A percentile compares a stretch with the other conserved stretches of the same genome.
Conservation (phyloP, 768 basidiomycete species). For the Amanita pallidorosea region DNA sequence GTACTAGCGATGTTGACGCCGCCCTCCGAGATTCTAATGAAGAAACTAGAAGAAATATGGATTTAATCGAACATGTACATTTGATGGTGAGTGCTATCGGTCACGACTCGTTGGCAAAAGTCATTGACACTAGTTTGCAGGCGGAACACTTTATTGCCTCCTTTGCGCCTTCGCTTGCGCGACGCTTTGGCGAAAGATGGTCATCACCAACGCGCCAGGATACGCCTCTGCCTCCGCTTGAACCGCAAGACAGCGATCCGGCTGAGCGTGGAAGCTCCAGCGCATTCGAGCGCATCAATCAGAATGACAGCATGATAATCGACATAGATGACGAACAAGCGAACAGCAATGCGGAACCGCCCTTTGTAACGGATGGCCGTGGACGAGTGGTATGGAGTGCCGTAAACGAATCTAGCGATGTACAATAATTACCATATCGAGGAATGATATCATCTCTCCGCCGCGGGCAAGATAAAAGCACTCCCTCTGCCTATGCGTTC, state of each 20-base stretch:
- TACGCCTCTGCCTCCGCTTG: not conserved
- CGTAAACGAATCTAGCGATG: conserved; percentile 3
- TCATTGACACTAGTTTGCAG: not conserved
- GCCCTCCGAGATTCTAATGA: not conserved
- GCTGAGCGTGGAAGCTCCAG: not conserved
- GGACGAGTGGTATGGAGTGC: conserved; percentile 45
- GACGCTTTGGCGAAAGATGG: not conserved
- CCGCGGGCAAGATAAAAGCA: conserved; percentile 8
- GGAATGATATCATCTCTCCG: conserved; percentile 4
- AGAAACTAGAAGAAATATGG: not conserved
- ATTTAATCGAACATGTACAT: not conserved
- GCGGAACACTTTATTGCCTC: conserved; percentile 2
- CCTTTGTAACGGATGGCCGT: conserved; percentile 55
- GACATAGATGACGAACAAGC: not conserved
- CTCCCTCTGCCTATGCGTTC: not conserved
- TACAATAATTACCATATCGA: conserved; percentile 1
- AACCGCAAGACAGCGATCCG: not conserved
- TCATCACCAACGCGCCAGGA: not conserved
- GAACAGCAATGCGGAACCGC: conserved; percentile 22
- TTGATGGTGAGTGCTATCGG: not conserved
- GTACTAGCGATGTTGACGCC: not conserved
- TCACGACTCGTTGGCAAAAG: not conserved
- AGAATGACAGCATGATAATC: not conserved
- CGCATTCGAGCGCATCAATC: not conserved
- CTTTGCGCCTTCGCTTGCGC: not conserved